Base-by-base conservation (phyloP, 2,329 filamentous ascomycete genomes). In the Penicillium sp. region DNA sequence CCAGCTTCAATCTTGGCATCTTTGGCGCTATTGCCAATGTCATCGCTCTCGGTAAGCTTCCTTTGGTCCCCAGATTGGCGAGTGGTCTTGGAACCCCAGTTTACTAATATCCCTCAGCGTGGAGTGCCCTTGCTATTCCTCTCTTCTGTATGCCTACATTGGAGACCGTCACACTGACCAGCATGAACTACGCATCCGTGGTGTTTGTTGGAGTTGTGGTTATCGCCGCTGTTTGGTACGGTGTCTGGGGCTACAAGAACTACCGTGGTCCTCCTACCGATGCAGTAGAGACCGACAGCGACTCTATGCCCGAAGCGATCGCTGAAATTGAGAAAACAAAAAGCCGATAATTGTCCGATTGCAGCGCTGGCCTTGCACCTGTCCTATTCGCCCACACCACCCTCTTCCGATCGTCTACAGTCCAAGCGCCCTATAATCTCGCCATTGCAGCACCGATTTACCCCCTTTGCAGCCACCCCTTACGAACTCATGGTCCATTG, bases 111-210 rank as follows among this genome's bases (percentile, higher is more conserved):
- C 26, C 47, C 44, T 13, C 27, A 69, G 69, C 46, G 52, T 91
- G 88, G 88, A 87, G 85, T 53, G 64, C 81, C 14, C 81, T 91
- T 53, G 87, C 86, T 35, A 84, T 90, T 52, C 87, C 88, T 1
- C 82, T 91, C 16, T 91, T 91, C 79, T 91, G 67, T 43, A 71
- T 71, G 69, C 69, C 68, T 0, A 82, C 85, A 0, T 74, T 74
- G 44, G 76, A 89, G n/a, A 85, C 85, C 6, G 85, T 89, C 39
- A 82, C 80, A 0, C 73, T 81, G 6, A 70, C 75, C 19, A 81
- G 78, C 39, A 87, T 90, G 79, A 91, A 91, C 79, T 91, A 90
- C 72, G 88, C 88, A 1, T 86, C 86, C 14, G 88, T 86, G 33
- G 88, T 91, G n/a, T 90, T 91, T 64, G 82, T 88, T 26, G 86